Evolutionary conservation across 2,329 filamentous ascomycete genomes (phyloP).

Genomic region (Ophiostoma fasciatum): DNA sequence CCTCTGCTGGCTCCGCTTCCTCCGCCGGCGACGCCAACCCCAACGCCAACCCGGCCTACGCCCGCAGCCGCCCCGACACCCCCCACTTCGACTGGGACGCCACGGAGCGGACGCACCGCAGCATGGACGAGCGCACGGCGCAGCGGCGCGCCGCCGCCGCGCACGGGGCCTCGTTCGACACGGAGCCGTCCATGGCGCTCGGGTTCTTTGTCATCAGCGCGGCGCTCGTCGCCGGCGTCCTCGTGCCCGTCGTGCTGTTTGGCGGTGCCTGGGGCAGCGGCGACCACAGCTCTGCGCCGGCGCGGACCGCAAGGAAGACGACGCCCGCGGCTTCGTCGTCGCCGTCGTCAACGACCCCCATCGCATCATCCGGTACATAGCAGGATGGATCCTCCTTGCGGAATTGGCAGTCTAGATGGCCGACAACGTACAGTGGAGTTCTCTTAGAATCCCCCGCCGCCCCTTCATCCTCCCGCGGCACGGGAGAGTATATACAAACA

Average conservation of each 20-base stretch:
- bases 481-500: too few relatives aligned
- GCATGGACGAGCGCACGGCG: constrained; percentile 37
- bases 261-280: constrained; percentile 19
- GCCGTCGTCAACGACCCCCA: too few relatives aligned
- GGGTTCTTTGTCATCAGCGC: constrained; percentile 36
- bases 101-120: constrained; percentile 60
- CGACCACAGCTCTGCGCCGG: constrained; percentile 16
- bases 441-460: too few relatives aligned
- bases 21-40: constrained; percentile 2
- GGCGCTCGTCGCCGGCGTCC: constrained; percentile 30
- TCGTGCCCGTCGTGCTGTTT: constrained; percentile 28
- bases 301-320: constrained; percentile 7
- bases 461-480: too few relatives aligned
- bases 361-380: too few relatives aligned
- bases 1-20: too few relatives aligned
- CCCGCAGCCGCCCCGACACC: constrained; percentile 30
- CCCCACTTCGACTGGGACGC: constrained; percentile 64
- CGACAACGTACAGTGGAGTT: too few relatives aligned
- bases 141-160: constrained; percentile 21
- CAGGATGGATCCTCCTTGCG: too few relatives aligned
- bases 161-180: constrained; percentile 20
- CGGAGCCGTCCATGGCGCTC: constrained; percentile 24
- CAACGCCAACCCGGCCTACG: constrained; percentile 9
- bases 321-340: neutral
- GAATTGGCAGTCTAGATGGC: too few relatives aligned